Conservation (phyloP, 768 basidiomycete genomes). For the Tylopilus sp. region DNA sequence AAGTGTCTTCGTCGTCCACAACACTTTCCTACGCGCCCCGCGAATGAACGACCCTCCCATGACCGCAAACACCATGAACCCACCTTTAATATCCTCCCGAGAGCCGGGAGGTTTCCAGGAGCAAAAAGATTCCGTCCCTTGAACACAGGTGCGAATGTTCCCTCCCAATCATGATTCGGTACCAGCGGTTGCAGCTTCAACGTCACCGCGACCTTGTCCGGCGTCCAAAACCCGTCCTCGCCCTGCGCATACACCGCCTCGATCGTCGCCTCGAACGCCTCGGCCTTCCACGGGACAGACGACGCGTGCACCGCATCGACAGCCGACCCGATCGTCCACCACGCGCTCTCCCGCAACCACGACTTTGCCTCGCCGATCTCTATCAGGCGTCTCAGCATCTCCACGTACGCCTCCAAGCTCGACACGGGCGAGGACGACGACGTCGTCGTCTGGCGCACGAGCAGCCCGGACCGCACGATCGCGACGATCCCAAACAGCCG, state of each 20-base stretch:
- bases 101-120: constrained; percentile 61
- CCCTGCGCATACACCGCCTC: constrained; percentile 43
- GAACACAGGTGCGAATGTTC: constrained; percentile 67
- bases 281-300: constrained; percentile 66
- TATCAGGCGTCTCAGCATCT: constrained; percentile 58
- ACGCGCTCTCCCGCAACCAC: constrained; percentile 89
- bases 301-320: constrained; percentile 57
- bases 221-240: constrained; percentile 56
- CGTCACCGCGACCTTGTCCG: constrained; percentile 83
- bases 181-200: constrained; percentile 62
- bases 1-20: constrained; percentile 49
- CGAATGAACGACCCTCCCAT: constrained; percentile 8
- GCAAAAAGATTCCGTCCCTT: constrained; percentile 68
- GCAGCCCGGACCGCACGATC: constrained; percentile 79
- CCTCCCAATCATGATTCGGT: constrained; percentile 66
- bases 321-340: constrained; percentile 74
- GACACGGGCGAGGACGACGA: constrained; percentile 46
- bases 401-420: constrained; percentile 54
- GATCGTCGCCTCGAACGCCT: constrained; percentile 52
- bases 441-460: constrained; percentile 59
- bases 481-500: constrained; percentile 87
- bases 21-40: constrained; percentile 48
- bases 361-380: constrained; percentile 78
- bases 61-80: not conserved
- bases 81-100: constrained; percentile 83